Percentiles rank a stretch among this genome's conserved stretches.
These are phyloP conservation scores for Raddia distichophylla DNA, from an alignment of 176 grass and related monocot genomes.

Conservation along the genomic window DNA sequence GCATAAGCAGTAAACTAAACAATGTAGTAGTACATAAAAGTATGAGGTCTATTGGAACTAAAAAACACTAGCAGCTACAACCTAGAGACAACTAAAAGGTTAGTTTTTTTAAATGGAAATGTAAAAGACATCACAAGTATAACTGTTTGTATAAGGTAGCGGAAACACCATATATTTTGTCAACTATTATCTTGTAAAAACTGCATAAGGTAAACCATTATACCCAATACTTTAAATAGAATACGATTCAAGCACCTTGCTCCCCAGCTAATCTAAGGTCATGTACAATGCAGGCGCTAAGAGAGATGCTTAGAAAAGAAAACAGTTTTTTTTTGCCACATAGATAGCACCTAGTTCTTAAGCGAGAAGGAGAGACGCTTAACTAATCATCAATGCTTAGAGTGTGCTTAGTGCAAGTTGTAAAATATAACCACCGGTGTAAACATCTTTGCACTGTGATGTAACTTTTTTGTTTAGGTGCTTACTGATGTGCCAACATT, in stretches of 20 bases:
- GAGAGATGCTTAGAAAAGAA: too few species aligned
- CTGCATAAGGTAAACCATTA: background rate
- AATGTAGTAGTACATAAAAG: background rate
- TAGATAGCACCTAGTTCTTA: too few species aligned
- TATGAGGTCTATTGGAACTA: conserved; percentile 7
- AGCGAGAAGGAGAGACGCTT: too few species aligned
- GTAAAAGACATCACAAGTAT: background rate
- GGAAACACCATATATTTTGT: background rate
- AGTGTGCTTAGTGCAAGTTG: too few species aligned
- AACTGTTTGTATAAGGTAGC: background rate
- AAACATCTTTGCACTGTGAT: too few species aligned
- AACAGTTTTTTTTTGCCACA: too few species aligned
- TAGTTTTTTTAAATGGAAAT: background rate
- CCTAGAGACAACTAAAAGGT: background rate
- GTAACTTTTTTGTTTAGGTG: too few species aligned
- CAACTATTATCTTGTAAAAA: background rate
- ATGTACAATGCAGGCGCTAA: too few species aligned
- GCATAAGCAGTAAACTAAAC: conserved; percentile 3
- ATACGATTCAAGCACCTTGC: background rate
- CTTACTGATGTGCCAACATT: too few species aligned
- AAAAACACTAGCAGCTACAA: background rate
- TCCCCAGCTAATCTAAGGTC: background rate
- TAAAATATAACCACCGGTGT: too few species aligned
- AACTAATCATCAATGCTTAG: too few species aligned
- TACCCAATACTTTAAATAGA: background rate